These are phyloP conservation scores for Coleophoma eucalyptorum DNA, from an alignment of 2,329 filamentous ascomycete species.

Conservation along the genomic window DNA sequence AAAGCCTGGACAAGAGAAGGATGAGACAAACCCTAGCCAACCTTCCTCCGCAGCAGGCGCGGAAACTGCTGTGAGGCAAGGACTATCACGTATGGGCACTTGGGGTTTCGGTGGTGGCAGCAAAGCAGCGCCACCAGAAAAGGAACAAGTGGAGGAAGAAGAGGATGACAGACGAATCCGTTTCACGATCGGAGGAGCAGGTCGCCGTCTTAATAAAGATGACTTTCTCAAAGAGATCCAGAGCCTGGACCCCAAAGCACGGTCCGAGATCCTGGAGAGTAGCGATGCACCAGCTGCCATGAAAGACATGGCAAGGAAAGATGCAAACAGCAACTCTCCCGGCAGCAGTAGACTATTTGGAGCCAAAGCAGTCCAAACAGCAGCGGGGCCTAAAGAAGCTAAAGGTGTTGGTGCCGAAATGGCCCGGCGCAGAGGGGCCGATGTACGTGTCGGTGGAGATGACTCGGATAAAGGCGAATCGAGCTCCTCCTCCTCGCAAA, in stretches of 20 bases:
- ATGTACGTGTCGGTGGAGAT: background rate
- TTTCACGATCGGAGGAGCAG: slow-evolving; percentile 73
- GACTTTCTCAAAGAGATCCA: slow-evolving; percentile 75
- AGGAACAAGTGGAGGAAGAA: slow-evolving; percentile 38
- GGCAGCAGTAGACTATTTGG: slow-evolving; percentile 19
- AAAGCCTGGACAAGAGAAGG: slow-evolving; percentile 3
- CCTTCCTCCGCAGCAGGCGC: background rate
- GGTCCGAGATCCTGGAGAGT: slow-evolving; percentile 21
- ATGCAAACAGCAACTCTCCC: slow-evolving; percentile 17
- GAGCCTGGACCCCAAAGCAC: slow-evolving; percentile 64
- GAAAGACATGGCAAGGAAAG: slow-evolving; percentile 24
- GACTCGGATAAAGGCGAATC: background rate
- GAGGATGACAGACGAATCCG: slow-evolving; percentile 69
- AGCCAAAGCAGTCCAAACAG: slow-evolving; percentile 31
- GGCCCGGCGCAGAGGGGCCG: slow-evolving; percentile 12
- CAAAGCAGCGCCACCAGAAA: slow-evolving; percentile 11
- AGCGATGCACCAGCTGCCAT: slow-evolving; percentile 21
- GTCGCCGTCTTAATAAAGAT: slow-evolving; percentile 72
- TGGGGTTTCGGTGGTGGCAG: slow-evolving; percentile 20
- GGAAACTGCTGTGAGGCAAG: slow-evolving; percentile 14
- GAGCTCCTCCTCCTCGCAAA: background rate
- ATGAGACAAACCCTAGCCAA: background rate
- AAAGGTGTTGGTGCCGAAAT: slow-evolving; percentile 14
- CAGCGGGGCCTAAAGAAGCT: slow-evolving; percentile 6
- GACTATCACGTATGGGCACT: slow-evolving; percentile 19